Base-by-base conservation (phyloP, 2,329 filamentous ascomycete species). In the Penicillium sp. region DNA sequence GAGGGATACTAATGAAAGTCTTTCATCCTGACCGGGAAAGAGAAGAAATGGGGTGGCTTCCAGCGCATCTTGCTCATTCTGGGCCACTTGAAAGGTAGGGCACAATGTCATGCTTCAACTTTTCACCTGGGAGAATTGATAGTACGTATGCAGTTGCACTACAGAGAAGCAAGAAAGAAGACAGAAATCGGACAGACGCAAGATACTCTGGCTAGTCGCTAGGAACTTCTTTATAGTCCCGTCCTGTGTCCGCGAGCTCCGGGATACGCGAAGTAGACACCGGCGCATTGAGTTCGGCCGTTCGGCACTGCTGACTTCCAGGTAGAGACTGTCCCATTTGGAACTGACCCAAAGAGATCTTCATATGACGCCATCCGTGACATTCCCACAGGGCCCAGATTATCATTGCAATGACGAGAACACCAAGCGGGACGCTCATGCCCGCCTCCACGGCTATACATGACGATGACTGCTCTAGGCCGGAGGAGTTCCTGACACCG, bases 1-100 rank as follows among this genome's bases (percentile, higher is more conserved):
- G 39, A 42, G 21, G 39, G 37, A 18, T 18, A 34, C 33, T 34
- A 42, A 18, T 34, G 39, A 6, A 25, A 30, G 19, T 17, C 10
- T 4, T 42, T 42, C n/a, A 25, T 42, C 7, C 23, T 20, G 8
- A 34, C 39, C 11, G n/a, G 36, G 3, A 33, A 15, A 33, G 39
- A 42, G 25, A 42, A 42, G 16, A 42, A 33, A 42, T 42, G 39
- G 39, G 39, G 39, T 5, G 21, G 34, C 17, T 42, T 42, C 4
- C 33, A 42, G 14, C 33, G 28, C 18, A 13, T 42, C 15, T 37
- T 42, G 39, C 29, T 34, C 39, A 19, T 42, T 42, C 17, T 42
- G 39, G 39, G 37, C 37, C 11, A 33, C 28, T n/a, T n/a, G n/a
- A n/a, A n/a, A n/a, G n/a, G n/a, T n/a, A n/a, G n/a, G n/a, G n/a